These are phyloP conservation scores for Lipomyces yarrowii DNA, from an alignment of 1,139 yeast genomes.

Conservation along the genomic window DNA sequence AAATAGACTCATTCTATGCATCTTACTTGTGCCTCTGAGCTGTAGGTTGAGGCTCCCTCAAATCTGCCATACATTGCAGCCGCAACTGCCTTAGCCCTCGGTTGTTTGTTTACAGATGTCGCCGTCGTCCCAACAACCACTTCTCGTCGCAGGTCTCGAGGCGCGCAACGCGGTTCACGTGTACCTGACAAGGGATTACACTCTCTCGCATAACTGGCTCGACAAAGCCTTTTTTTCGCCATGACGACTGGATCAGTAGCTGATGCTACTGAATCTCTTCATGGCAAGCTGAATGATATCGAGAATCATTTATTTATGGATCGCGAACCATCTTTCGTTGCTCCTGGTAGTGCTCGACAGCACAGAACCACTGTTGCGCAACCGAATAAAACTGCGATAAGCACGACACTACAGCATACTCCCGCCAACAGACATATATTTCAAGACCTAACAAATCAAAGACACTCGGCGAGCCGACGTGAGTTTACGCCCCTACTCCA, in stretches of 20 bases:
- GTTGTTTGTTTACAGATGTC: neutral
- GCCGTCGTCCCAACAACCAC: neutral
- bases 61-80: no score
- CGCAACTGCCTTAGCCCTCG: neutral
- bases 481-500: slow-evolving; percentile 28
- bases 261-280: slow-evolving; percentile 5
- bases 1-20: no score
- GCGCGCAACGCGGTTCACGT: neutral
- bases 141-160: neutral
- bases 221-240: neutral
- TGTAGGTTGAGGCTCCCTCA: no score
- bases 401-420: slow-evolving; percentile 9
- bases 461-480: slow-evolving; percentile 7
- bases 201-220: neutral
- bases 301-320: slow-evolving; percentile 8
- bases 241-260: neutral
- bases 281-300: slow-evolving; percentile 5
- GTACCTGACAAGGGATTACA: neutral
- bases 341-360: neutral
- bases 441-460: slow-evolving; percentile 7
- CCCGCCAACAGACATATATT: neutral
- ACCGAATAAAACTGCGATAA: slow-evolving; percentile 1
- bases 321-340: slow-evolving; percentile 5
- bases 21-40: no score
- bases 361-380: neutral